Percentiles rank a stretch among this genome's conserved stretches.
Evolutionary conservation across 2,329 filamentous ascomycete genomes (phyloP).

Genomic region (Calonectria multiphialidica): DNA sequence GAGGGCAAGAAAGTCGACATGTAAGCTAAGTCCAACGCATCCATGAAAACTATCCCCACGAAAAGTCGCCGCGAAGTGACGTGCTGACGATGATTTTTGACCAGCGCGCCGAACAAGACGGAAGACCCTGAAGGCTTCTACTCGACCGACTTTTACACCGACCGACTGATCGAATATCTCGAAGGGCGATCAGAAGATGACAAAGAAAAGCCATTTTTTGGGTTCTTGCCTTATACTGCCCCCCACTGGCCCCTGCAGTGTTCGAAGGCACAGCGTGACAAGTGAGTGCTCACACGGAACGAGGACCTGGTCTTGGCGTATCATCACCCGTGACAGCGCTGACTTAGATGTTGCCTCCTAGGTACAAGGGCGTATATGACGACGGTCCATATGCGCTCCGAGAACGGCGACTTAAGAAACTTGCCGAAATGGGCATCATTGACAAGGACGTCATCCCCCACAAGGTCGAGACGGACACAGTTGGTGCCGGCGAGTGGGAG

Average conservation of each 20-base stretch:
- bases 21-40: neutral
- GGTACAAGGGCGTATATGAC: slow-evolving; percentile 69
- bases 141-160: slow-evolving; percentile 57
- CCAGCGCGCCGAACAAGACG: slow-evolving; percentile 41
- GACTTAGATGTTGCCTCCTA: neutral
- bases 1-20: slow-evolving; percentile 17
- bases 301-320: neutral
- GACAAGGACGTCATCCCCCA: slow-evolving; percentile 61
- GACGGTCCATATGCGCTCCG: slow-evolving; percentile 69
- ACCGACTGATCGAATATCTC: slow-evolving; percentile 57
- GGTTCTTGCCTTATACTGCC: slow-evolving; percentile 60
- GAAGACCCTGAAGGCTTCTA: slow-evolving; percentile 56
- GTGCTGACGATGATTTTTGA: neutral
- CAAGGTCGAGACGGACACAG: slow-evolving; percentile 50
- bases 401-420: slow-evolving; percentile 60
- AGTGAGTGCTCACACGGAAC: slow-evolving; percentile 38
- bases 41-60: too few relatives aligned
- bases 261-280: slow-evolving; percentile 63
- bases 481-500: slow-evolving; percentile 58
- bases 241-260: slow-evolving; percentile 74
- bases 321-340: neutral
- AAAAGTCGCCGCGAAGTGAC: neutral
- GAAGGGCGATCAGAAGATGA: slow-evolving; percentile 38
- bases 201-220: slow-evolving; percentile 40
- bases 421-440: slow-evolving; percentile 68